A percentile compares a stretch with the other conserved stretches of the same genome.
phyloP scores from a whole-genome alignment of 2,329 filamentous ascomycete genomes.

The Xylaria sp. region DNA sequence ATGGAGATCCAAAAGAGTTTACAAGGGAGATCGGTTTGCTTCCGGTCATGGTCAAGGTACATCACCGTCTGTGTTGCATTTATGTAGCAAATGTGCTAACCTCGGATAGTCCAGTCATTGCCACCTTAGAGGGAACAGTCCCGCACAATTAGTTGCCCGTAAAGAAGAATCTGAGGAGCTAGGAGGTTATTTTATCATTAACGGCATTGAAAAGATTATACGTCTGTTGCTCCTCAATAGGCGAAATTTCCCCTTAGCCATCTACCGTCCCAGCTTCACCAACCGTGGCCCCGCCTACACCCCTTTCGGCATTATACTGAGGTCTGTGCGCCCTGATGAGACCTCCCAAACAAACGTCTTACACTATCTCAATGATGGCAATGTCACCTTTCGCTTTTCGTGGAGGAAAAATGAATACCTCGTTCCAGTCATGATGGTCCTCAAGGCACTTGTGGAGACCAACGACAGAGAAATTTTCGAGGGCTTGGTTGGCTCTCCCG shows the following conservation, averaged over 20 bases:
- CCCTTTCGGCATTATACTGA: conserved; percentile 87
- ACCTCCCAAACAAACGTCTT: conserved; percentile 97
- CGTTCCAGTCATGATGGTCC: conserved; percentile 94
- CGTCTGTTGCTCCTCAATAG: conserved; percentile 90
- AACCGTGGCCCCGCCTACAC: conserved; percentile 90
- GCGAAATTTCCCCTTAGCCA: conserved; percentile 95
- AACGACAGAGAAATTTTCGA: conserved; percentile 98
- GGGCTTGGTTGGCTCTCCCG: conserved; percentile 82
- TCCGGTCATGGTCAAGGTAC: conserved; percentile 92
- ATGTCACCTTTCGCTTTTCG: conserved; percentile 96
- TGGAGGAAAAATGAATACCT: conserved; percentile 98
- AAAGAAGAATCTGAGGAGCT: conserved; percentile 98
- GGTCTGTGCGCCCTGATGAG: conserved; percentile 95
- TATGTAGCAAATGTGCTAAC: conserved; percentile 28
- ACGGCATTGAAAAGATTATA: conserved; percentile 96
- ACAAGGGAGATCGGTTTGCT: conserved; percentile 87
- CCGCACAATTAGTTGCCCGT: conserved; percentile 80
- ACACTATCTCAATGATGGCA: conserved; percentile 95
- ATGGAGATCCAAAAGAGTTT: conserved; percentile 84
- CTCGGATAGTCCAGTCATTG: conserved; percentile 80
- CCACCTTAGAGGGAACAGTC: conserved; percentile 87
- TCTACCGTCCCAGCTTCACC: conserved; percentile 88
- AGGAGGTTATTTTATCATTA: conserved; percentile 96
- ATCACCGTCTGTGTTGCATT: conserved; percentile 16
- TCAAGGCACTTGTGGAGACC: conserved; percentile 94